phyloP scores from a whole-genome alignment of 2,329 filamentous ascomycete genomes.

The Penicillium sp. region DNA sequence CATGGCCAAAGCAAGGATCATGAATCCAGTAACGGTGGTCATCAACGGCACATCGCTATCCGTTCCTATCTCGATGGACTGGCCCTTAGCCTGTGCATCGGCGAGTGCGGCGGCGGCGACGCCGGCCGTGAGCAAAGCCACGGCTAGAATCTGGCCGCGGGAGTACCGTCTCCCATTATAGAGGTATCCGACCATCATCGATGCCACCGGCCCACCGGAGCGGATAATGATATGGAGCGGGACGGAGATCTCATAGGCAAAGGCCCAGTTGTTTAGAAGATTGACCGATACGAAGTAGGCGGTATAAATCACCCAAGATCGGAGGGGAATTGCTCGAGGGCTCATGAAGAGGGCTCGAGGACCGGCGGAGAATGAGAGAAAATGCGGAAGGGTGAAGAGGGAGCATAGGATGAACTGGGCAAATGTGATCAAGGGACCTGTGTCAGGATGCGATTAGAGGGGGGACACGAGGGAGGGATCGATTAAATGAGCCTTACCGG shows the following conservation, averaged over 20 bases:
- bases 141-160: constrained; percentile 75
- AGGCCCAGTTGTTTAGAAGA: constrained; percentile 95
- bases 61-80: constrained; percentile 42
- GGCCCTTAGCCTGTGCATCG: constrained; percentile 77
- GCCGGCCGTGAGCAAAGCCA: constrained; percentile 79
- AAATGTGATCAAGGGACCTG: constrained; percentile 83
- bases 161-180: constrained; percentile 81
- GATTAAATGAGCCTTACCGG: constrained; percentile 58
- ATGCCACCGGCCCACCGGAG: constrained; percentile 93
- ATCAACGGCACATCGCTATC: constrained; percentile 32
- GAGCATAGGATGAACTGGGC: constrained; percentile 86
- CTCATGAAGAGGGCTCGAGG: constrained; percentile 72
- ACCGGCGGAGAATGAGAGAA: constrained; percentile 63
- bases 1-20: constrained; percentile 84
- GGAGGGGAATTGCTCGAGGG: constrained; percentile 76
- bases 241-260: constrained; percentile 94
- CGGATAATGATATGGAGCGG: constrained; percentile 95
- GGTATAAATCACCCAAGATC: constrained; percentile 86
- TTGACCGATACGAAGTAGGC: constrained; percentile 91
- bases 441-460: neutral
- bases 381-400: constrained; percentile 72
- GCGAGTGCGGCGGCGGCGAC: constrained; percentile 88
- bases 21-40: constrained; percentile 63
- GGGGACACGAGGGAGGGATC: too few relatives aligned
- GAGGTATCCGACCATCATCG: constrained; percentile 85